Conservation (phyloP, 495 filamentous ascomycete genomes). For the Astrothelium macrocarpum region DNA sequence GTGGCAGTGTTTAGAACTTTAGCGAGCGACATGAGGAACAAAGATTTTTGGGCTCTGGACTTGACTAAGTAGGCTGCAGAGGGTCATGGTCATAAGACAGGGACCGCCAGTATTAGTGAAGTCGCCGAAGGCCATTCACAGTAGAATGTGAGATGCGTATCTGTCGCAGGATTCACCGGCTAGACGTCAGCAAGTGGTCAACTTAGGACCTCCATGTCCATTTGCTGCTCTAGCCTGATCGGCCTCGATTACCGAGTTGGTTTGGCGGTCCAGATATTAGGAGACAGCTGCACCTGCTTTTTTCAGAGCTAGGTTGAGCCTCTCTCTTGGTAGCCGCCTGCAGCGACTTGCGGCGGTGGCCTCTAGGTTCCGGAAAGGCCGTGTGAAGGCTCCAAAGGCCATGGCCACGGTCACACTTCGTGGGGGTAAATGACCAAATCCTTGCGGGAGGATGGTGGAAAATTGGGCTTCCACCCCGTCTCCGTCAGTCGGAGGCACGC, state of each 20-base stretch:
- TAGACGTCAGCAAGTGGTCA: neutral
- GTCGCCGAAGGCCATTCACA: neutral
- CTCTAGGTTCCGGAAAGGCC: neutral
- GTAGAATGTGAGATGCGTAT: neutral
- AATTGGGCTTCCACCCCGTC: neutral
- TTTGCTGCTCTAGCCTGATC: neutral
- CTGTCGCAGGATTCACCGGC: constrained; percentile 4
- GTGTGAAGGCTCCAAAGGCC: neutral
- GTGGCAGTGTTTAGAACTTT: neutral
- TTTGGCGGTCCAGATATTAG: neutral
- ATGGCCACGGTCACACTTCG: neutral
- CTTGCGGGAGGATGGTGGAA: neutral
- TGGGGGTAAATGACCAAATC: neutral
- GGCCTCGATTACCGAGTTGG: neutral
- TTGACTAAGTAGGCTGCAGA: neutral
- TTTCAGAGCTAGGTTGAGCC: neutral
- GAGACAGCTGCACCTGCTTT: neutral
- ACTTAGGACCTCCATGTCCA: neutral
- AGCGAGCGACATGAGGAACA: neutral
- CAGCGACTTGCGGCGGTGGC: neutral
- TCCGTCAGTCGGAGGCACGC: neutral
- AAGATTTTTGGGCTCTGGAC: neutral
- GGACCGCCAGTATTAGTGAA: neutral
- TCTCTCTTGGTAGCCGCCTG: neutral
- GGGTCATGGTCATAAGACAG: constrained; percentile 1